Evolutionary conservation across 495 filamentous ascomycete species (phyloP).

Genomic region (Penicillium ochrochloron): DNA sequence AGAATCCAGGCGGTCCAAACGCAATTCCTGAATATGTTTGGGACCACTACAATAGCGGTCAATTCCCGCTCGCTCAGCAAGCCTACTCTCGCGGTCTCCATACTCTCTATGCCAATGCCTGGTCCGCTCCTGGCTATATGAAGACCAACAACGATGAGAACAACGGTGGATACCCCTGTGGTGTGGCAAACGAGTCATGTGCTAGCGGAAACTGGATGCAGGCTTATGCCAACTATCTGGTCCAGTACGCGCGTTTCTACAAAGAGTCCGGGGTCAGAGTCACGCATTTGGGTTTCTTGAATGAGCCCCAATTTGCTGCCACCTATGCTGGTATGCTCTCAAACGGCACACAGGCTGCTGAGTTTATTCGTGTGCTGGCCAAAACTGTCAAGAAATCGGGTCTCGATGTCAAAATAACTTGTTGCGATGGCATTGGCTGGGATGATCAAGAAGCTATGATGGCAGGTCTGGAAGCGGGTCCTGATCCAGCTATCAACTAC

Average conservation of each 20-base stretch:
- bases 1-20: neutral
- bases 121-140: conserved; percentile 62
- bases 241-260: conserved; percentile 58
- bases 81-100: conserved; percentile 7
- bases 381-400: conserved; percentile 27
- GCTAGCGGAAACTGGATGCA: conserved; percentile 57
- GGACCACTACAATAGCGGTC: conserved; percentile 6
- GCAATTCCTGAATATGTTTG: conserved; percentile 1
- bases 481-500: conserved; percentile 11
- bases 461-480: neutral
- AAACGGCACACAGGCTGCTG: conserved; percentile 52
- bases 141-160: conserved; percentile 53
- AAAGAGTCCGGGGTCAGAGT: conserved; percentile 51
- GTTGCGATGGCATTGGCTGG: conserved; percentile 13
- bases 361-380: conserved; percentile 53
- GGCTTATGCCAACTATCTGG: conserved; percentile 59
- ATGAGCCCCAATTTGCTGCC: conserved; percentile 55
- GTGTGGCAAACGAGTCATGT: conserved; percentile 50
- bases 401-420: conserved; percentile 2
- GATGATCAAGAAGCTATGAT: conserved; percentile 7
- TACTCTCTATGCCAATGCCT: conserved; percentile 55
- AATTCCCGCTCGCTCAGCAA: conserved; percentile 2
- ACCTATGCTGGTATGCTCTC: conserved; percentile 22
- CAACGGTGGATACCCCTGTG: conserved; percentile 53
- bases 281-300: conserved; percentile 58